Percentiles rank a stretch among this genome's conserved stretches.
These are phyloP conservation scores for Zancudomyces culisetae DNA, from an alignment of 371 early-diverging fungal genomes.

Conservation along the genomic window DNA sequence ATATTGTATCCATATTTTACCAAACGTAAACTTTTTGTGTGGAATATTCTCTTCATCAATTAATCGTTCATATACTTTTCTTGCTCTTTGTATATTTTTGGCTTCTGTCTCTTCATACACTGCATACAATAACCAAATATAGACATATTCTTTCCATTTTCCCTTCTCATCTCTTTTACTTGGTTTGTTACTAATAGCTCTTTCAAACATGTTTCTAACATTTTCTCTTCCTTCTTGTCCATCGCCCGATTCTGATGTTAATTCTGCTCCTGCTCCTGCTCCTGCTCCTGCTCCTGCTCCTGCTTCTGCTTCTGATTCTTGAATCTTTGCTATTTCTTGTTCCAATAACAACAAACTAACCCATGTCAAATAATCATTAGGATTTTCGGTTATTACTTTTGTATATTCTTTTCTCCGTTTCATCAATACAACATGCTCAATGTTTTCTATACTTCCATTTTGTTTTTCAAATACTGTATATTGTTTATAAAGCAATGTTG, in stretches of 20 bases:
- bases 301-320: constrained; percentile 67
- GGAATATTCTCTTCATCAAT: constrained; percentile 77
- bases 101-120: constrained; percentile 81
- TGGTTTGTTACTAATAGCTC: constrained; percentile 81
- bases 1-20: constrained; percentile 84
- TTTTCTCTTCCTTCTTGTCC: no score
- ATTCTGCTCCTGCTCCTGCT: no score
- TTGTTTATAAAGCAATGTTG: constrained; percentile 57
- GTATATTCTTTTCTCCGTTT: constrained; percentile 82
- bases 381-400: constrained; percentile 51
- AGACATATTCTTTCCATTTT: constrained; percentile 90
- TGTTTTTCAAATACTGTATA: constrained; percentile 94
- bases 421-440: constrained; percentile 71
- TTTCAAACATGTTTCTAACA: no score
- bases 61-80: constrained; percentile 68
- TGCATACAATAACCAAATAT: constrained; percentile 95
- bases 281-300: no score
- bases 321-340: constrained; percentile 52
- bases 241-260: no score
- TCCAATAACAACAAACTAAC: constrained; percentile 83
- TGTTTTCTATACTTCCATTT: constrained; percentile 66
- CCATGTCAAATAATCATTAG: constrained; percentile 89
- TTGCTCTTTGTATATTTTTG: constrained; percentile 59
- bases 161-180: constrained; percentile 62
- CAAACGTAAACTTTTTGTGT: constrained; percentile 85